Evolutionary conservation across 371 early-diverging fungal species (phyloP).

Genomic region (Mucor ambiguus): DNA sequence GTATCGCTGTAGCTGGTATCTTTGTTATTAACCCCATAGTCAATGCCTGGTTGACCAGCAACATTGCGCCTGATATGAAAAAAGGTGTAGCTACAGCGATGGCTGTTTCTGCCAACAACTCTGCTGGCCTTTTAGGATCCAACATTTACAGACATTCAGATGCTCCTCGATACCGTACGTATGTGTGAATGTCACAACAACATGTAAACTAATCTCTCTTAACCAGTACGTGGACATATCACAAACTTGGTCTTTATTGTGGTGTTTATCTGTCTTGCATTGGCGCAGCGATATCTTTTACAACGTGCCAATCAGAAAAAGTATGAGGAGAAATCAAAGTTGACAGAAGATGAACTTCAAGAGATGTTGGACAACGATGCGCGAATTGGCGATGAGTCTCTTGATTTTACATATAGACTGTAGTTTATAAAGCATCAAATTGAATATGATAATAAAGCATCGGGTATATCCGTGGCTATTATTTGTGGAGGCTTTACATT

Average conservation of each 20-base stretch:
- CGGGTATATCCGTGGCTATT: not conserved
- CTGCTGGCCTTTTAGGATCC: slow-evolving; percentile 48
- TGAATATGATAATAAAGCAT: not conserved
- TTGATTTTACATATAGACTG: slow-evolving; percentile 34
- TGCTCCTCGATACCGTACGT: slow-evolving; percentile 47
- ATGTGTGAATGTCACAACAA: not conserved
- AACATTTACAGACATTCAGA: slow-evolving; percentile 51
- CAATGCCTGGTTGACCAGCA: slow-evolving; percentile 52
- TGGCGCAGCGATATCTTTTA: slow-evolving; percentile 33
- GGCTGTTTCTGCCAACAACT: slow-evolving; percentile 53
- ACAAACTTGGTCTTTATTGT: slow-evolving; percentile 37
- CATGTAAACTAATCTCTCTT: not conserved
- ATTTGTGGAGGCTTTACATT: not conserved
- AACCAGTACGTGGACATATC: slow-evolving; percentile 43
- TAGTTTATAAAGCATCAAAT: slow-evolving; percentile 7
- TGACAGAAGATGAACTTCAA: slow-evolving; percentile 15
- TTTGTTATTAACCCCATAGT: slow-evolving; percentile 53
- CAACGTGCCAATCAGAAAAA: slow-evolving; percentile 25
- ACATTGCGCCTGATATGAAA: slow-evolving; percentile 52
- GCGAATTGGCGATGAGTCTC: slow-evolving; percentile 34
- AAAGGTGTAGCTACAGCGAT: slow-evolving; percentile 52
- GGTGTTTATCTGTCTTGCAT: slow-evolving; percentile 32
- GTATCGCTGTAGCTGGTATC: slow-evolving; percentile 49
- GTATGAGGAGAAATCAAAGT: not conserved
- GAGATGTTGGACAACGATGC: slow-evolving; percentile 6